phyloP scores from a whole-genome alignment of 108 stramenopile species.

The Pseudonitzschia multiseries region DNA sequence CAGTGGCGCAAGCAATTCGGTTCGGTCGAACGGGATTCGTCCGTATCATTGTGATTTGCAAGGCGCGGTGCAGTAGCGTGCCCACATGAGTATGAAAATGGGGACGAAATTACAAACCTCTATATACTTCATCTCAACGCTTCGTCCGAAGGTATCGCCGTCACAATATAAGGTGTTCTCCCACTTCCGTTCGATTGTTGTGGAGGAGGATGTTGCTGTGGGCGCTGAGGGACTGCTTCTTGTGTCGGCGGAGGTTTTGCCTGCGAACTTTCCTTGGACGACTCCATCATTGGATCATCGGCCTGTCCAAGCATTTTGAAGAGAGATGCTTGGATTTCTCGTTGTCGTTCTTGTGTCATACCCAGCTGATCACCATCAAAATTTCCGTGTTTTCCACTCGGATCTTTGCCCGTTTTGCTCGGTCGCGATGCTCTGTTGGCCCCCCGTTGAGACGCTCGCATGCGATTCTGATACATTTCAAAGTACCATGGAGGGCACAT shows the following conservation, averaged over 20 bases:
- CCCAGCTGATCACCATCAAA: slow-evolving; percentile 77
- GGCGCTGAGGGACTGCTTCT: background rate
- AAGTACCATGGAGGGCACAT: slow-evolving; percentile 85
- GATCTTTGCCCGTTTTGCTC: slow-evolving; percentile 22
- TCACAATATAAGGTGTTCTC: slow-evolving; percentile 10
- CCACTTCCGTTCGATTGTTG: slow-evolving; percentile 10
- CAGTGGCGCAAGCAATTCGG: too few relatives aligned
- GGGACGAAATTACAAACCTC: too few relatives aligned
- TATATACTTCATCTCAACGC: slow-evolving; percentile 3
- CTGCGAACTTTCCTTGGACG: slow-evolving; percentile 4
- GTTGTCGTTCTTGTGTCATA: slow-evolving; percentile 83
- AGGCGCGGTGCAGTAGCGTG: background rate
- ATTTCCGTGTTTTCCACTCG: slow-evolving; percentile 26
- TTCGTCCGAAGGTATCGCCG: slow-evolving; percentile 26
- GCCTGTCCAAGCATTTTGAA: slow-evolving; percentile 88
- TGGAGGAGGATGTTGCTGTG: too few relatives aligned
- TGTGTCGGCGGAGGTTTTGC: background rate
- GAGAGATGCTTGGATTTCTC: slow-evolving; percentile 82
- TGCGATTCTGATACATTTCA: slow-evolving; percentile 50
- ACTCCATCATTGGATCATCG: slow-evolving; percentile 36
- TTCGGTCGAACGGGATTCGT: background rate
- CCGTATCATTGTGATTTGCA: background rate
- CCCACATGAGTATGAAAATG: background rate
- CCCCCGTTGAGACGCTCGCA: slow-evolving; percentile 24
- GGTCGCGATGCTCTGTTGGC: slow-evolving; percentile 16